phyloP scores from a whole-genome alignment of 345 rosid genomes.

The Psidium guajava region DNA sequence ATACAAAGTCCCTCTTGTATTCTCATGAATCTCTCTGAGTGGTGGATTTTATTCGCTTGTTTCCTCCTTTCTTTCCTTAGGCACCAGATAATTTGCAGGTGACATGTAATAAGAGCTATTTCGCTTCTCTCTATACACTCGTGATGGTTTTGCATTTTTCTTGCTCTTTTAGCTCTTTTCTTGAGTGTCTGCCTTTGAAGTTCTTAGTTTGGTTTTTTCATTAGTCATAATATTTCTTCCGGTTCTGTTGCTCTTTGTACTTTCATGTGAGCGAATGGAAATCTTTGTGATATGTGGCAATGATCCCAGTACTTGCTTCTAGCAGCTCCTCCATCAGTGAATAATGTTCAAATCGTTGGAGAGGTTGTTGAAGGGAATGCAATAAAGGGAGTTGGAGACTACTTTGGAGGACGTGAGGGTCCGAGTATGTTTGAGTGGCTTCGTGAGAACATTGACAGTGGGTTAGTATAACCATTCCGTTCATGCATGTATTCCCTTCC shows the following conservation, averaged over 20 bases:
- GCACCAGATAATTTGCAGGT: not conserved
- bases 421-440: conserved; percentile 97
- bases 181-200: not conserved
- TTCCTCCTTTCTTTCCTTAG: not conserved
- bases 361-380: conserved; percentile 69
- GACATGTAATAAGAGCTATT: not conserved
- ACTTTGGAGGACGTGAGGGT: conserved; percentile 97
- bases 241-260: not conserved
- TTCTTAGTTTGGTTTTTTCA: not conserved
- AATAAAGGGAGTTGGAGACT: conserved; percentile 73
- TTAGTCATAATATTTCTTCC: not conserved
- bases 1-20: not conserved
- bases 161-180: not conserved
- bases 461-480: conserved; percentile 36
- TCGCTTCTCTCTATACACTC: not conserved
- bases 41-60: not conserved
- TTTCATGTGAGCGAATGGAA: not conserved
- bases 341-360: conserved; percentile 65
- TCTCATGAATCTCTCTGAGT: not conserved
- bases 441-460: conserved; percentile 58
- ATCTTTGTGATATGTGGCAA: not conserved
- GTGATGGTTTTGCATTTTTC: not conserved
- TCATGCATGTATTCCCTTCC: not conserved
- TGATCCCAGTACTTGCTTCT: conserved; percentile 2
- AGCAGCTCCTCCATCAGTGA: conserved; percentile 89